These are phyloP conservation scores for Penicillium sp. DNA, from an alignment of 2,329 filamentous ascomycete species.

Conservation along the genomic window DNA sequence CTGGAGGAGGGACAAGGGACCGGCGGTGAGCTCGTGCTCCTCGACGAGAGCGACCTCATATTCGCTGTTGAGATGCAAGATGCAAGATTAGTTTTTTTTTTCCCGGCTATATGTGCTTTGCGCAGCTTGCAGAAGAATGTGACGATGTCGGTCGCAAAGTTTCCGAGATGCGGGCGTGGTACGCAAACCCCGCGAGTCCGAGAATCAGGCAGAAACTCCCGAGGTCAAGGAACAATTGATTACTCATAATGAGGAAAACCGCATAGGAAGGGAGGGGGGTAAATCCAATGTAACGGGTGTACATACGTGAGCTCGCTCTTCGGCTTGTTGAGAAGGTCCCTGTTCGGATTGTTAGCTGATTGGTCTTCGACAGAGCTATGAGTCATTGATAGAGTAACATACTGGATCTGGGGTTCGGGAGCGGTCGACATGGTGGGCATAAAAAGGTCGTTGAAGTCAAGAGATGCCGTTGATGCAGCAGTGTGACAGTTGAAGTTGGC, in stretches of 20 bases:
- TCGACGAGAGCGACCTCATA: constrained; percentile 84
- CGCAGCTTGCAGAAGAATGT: constrained; percentile 21
- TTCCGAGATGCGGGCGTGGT: constrained; percentile 11
- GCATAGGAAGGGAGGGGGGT: constrained; percentile 3
- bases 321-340: constrained; percentile 85
- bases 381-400: constrained; percentile 36
- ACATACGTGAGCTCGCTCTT: constrained; percentile 88
- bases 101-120: constrained; percentile 9
- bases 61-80: constrained; percentile 57
- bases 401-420: constrained; percentile 69
- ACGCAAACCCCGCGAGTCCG: constrained; percentile 13
- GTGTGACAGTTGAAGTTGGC: constrained; percentile 4
- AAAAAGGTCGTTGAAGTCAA: constrained; percentile 25
- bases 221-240: constrained; percentile 3
- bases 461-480: constrained; percentile 2
- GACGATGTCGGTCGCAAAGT: constrained; percentile 11
- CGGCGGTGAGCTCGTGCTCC: constrained; percentile 76
- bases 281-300: not conserved
- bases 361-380: constrained; percentile 9
- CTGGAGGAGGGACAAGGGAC: constrained; percentile 89
- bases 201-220: constrained; percentile 10
- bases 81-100: constrained; percentile 24
- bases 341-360: constrained; percentile 42
- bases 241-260: not conserved
- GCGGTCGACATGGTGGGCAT: constrained; percentile 54